A percentile compares a stretch with the other conserved stretches of the same genome.
Conservation (phyloP, 2,329 filamentous ascomycete species). For the Juglanconis oblonga region DNA sequence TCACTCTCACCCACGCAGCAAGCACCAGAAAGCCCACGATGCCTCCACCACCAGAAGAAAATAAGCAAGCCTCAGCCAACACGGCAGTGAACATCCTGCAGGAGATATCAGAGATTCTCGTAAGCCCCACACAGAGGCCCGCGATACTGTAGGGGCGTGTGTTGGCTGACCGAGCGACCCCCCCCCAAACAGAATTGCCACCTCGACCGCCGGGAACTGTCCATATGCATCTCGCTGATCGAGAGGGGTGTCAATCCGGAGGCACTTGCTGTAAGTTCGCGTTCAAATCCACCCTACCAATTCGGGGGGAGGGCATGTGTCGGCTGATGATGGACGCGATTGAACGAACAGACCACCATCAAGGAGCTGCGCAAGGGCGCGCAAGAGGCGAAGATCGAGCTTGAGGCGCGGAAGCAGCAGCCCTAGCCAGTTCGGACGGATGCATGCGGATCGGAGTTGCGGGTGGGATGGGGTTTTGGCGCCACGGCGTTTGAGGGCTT, state of each 20-base stretch:
- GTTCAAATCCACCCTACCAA: background rate
- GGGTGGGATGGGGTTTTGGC: background rate
- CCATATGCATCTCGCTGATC: conserved; percentile 93
- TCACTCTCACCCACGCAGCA: background rate
- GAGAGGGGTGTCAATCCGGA: conserved; percentile 97
- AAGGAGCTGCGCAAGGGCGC: conserved; percentile 58
- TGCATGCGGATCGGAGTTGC: background rate
- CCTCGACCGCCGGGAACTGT: conserved; percentile 84
- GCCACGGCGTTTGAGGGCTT: background rate
- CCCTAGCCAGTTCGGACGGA: conserved; percentile 9
- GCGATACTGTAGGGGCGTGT: background rate
- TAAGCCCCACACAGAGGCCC: conserved; percentile 40
- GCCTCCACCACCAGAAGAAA: conserved; percentile 39
- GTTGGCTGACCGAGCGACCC: background rate
- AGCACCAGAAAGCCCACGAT: conserved; percentile 22
- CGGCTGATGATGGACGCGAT: background rate
- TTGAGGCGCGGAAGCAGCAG: conserved; percentile 27
- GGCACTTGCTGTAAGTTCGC: conserved; percentile 75
- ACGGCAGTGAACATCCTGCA: conserved; percentile 81
- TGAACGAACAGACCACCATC: conserved; percentile 48
- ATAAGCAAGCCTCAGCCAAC: conserved; percentile 73
- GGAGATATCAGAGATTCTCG: conserved; percentile 85
- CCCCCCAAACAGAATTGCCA: conserved; percentile 72
- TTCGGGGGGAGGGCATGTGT: background rate
- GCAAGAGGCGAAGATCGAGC: conserved; percentile 45